phyloP scores from a whole-genome alignment of 495 filamentous ascomycete species.

The Hypoxylon fuscum region DNA sequence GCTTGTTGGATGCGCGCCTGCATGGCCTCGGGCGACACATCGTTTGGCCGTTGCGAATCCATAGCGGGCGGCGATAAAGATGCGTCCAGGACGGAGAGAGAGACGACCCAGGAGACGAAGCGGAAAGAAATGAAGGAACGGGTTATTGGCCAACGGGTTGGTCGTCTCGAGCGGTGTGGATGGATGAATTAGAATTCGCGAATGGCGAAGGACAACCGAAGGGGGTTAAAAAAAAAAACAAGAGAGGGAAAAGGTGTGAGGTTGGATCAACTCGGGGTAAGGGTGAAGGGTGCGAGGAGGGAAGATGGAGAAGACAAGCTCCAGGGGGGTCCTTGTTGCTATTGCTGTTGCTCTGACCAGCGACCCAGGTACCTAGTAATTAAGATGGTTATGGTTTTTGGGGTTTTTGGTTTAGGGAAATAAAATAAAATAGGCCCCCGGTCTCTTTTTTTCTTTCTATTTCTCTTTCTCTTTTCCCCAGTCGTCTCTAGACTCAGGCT shows the following conservation, averaged over 20 bases:
- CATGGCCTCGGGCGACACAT: slow-evolving; percentile 69
- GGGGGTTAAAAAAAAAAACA: slow-evolving; percentile 43
- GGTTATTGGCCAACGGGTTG: slow-evolving; percentile 29
- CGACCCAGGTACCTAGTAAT: slow-evolving; percentile 30
- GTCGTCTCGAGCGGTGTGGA: slow-evolving; percentile 42
- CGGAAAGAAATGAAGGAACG: slow-evolving; percentile 37
- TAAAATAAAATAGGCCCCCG: slow-evolving; percentile 23
- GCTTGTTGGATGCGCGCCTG: slow-evolving; percentile 90
- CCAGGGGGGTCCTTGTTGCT: slow-evolving; percentile 35
- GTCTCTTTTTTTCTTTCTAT: too few species aligned
- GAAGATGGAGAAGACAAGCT: slow-evolving; percentile 36
- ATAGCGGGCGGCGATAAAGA: slow-evolving; percentile 49
- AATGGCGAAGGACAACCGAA: slow-evolving; percentile 43
- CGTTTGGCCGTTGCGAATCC: slow-evolving; percentile 62
- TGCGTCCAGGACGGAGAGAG: slow-evolving; percentile 40
- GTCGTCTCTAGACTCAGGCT: too few species aligned
- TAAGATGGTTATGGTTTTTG: too few species aligned
- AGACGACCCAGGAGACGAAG: slow-evolving; percentile 33
- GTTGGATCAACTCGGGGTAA: slow-evolving; percentile 49
- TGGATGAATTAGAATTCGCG: slow-evolving; percentile 36
- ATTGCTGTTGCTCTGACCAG: slow-evolving; percentile 40
- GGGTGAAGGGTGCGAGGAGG: slow-evolving; percentile 33
- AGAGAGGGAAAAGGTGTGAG: slow-evolving; percentile 45
- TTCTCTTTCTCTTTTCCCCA: too few species aligned
- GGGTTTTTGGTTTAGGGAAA: slow-evolving; percentile 12